Base-by-base conservation (phyloP, 1,284 basidiomycete species). In the Melanopsichium pennsylvanicum region DNA sequence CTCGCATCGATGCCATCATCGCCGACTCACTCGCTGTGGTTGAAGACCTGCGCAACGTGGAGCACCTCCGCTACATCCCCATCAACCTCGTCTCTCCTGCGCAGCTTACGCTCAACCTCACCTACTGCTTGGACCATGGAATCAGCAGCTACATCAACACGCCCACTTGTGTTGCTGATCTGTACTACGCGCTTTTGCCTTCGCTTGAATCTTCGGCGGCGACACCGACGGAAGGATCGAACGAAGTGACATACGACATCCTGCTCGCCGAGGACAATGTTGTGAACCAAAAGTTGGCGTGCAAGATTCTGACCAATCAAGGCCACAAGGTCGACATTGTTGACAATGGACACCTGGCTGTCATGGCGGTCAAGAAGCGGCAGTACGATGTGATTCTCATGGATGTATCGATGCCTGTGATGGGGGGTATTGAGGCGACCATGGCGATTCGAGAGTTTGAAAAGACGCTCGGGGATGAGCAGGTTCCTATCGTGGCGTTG, bases 221-320 rank as follows among this genome's bases (percentile, higher is more conserved):
- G 44, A 90, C 89, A 63, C 91, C 91, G 0, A 90, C 82, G 86
- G 63, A 88, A 87, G 40, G 88, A 85, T 50, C 89, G 87, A 73
- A 90, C 81, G 92, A 97, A 73, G 86, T 92, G 16, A 87, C 89
- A 6, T 93, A 92, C 82, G 92, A 92, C 81, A 95, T 97, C 66
- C 85, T 98, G n/a, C 86, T 98, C 7, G 95, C 95, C 0, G 95
- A 99, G 81, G 96, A 98, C 82, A 98, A 98, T 78, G 84, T 95
- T 70, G 95, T 98, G 63, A 98, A 98, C 84, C 95, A 98, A 84
- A 92, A 93, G 81, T 83, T 98, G 6, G 96, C 96, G 0, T 90
- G 96, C 72, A 97, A 97, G 85, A 92, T 98, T 70, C 84, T 99
- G 29, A 93, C 97, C 83, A 95, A 93, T 80, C 94, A 94, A 48